Conservation (phyloP, 208 protist genomes). For the Leishmania major region DNA sequence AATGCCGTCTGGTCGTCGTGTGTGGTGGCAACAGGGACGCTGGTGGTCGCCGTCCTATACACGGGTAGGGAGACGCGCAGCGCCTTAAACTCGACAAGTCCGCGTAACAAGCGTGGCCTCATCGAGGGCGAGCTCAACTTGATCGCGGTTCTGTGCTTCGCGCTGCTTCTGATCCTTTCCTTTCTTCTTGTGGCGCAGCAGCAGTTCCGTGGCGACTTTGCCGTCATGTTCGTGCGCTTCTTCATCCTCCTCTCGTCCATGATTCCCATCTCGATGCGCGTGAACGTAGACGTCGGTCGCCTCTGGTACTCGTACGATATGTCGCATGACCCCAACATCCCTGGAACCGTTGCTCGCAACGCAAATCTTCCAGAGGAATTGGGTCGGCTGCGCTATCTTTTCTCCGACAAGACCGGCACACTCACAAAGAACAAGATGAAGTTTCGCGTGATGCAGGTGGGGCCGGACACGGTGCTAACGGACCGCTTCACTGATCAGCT, state of each 20-base stretch:
- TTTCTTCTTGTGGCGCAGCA: constrained; percentile 68
- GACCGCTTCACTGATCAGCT: constrained; percentile 62
- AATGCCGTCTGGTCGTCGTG: constrained; percentile 98
- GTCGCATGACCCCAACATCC: constrained; percentile 80
- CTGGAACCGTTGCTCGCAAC: constrained; percentile 93
- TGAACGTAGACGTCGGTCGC: constrained; percentile 98
- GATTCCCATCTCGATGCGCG: constrained; percentile 98
- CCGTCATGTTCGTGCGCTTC: constrained; percentile 93
- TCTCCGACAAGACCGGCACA: constrained; percentile 99
- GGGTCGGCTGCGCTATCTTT: constrained; percentile 97
- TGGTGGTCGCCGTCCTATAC: constrained; percentile 89
- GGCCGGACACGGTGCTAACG: constrained; percentile 45
- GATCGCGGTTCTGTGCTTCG: constrained; percentile 93
- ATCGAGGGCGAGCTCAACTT: constrained; percentile 97
- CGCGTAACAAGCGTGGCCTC: constrained; percentile 89
- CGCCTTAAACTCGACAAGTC: constrained; percentile 95
- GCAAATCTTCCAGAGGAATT: constrained; percentile 98
- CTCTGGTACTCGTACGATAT: constrained; percentile 96
- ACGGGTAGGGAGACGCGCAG: constrained; percentile 95
- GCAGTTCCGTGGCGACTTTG: constrained; percentile 83
- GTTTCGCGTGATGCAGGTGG: constrained; percentile 72
- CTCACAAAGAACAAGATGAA: constrained; percentile 98
- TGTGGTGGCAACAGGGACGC: constrained; percentile 93
- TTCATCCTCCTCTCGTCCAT: constrained; percentile 98
- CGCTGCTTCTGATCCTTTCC: constrained; percentile 62